Base-by-base conservation (phyloP, 805 yeast species). In the Suhomyces sp. region DNA sequence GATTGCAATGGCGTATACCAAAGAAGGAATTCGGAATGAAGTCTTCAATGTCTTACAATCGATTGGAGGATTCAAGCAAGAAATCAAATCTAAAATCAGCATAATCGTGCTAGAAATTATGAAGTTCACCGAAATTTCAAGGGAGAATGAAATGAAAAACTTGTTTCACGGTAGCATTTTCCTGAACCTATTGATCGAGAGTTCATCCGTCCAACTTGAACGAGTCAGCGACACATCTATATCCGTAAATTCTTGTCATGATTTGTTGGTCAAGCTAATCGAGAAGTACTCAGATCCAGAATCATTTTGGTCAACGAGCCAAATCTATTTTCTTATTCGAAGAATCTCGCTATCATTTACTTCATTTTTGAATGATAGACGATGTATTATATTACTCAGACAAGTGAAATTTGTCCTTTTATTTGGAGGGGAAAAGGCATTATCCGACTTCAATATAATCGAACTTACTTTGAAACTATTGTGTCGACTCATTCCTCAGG, bases 1-100 rank as follows among this genome's bases (percentile, higher is more conserved):
- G 0, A 64, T 83, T 1, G 75, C 85, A 0, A 56, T 81, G 19
- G 65, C 82, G 0, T 80, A 68, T 54, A 63, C 79, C 0, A 63
- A 61, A 12, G 62, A 61, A 31, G 82, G 83, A 0, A 47, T 63
- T 1, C 60, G 78, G 51, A 63, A 68, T 47, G 65, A 65, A 4
- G 58, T 76, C 0, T 71, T 67, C 33, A 60, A 56, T 4, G 31
- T 39, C 7, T 29, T 60, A 54, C 37, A 54, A 15, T 9, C 37
- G 1, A 19, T 51, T 4, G 55, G 57, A 1, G 31, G 44, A 3
- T 68, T 59, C 48, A 64, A 61, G 39, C 37, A 41, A 3, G 68
- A 67, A 13, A 50, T 70, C 40, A 49, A 52, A 27, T 59, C 60
- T 12, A 66, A 64, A 39, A 54, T 72, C 4, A 54, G 63, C 1